A percentile compares a stretch with the other conserved stretches of the same genome.
phyloP scores from a whole-genome alignment of 2,329 filamentous ascomycete genomes.

The Fusarium scirpi region DNA sequence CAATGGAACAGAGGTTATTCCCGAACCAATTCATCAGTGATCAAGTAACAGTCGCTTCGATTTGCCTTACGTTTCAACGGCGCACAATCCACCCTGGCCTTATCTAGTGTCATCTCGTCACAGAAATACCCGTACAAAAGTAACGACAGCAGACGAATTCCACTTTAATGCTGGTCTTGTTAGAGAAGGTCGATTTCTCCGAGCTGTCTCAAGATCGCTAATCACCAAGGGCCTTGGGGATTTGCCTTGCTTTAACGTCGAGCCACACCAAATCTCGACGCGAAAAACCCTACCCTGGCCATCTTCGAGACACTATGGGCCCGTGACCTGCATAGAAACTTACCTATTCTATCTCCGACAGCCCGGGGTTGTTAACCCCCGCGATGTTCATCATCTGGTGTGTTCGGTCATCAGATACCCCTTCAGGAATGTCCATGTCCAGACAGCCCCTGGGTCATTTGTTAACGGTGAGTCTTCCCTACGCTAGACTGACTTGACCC shows the following conservation, averaged over 20 bases:
- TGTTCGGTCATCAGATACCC: slow-evolving; percentile 35
- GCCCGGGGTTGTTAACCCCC: slow-evolving; percentile 32
- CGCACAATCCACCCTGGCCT: slow-evolving; percentile 10
- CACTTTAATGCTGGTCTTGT: slow-evolving; percentile 23
- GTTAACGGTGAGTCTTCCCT: slow-evolving; percentile 17
- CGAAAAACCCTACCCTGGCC: slow-evolving; percentile 33
- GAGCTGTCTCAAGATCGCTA: slow-evolving; percentile 22
- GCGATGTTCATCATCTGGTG: slow-evolving; percentile 34
- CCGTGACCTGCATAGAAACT: slow-evolving; percentile 36
- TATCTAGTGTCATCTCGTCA: slow-evolving; percentile 8
- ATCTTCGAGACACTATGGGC: slow-evolving; percentile 41
- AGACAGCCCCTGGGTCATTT: slow-evolving; percentile 37
- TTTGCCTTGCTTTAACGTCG: slow-evolving; percentile 10
- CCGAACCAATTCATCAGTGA: background rate
- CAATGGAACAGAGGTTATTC: slow-evolving; percentile 27
- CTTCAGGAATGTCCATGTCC: slow-evolving; percentile 40
- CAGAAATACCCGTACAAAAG: slow-evolving; percentile 4
- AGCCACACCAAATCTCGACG: slow-evolving; percentile 47
- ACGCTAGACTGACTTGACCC: background rate
- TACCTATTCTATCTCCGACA: slow-evolving; percentile 32
- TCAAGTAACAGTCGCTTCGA: background rate
- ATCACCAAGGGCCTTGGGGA: slow-evolving; percentile 1
- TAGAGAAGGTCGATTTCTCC: slow-evolving; percentile 31
- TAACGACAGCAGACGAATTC: slow-evolving; percentile 11
- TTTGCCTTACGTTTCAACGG: slow-evolving; percentile 29